A percentile compares a stretch with the other conserved stretches of the same genome.
Evolutionary conservation across 2,329 filamentous ascomycete species (phyloP).

Genomic region (Trichoderma endophyticum): DNA sequence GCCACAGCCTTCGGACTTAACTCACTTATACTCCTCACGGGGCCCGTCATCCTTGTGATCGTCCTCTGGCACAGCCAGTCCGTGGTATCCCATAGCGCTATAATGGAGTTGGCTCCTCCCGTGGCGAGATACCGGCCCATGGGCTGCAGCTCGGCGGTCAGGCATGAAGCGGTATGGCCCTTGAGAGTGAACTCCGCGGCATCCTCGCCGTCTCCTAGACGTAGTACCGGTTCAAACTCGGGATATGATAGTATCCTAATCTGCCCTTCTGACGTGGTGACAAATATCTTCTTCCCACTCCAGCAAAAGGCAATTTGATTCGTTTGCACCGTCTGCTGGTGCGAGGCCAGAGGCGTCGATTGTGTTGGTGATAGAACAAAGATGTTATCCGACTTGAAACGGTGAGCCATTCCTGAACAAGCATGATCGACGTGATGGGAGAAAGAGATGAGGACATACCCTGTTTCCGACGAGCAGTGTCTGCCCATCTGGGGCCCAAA

Average conservation of each 20-base stretch:
- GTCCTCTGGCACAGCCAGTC: slow-evolving; percentile 75
- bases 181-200: slow-evolving; percentile 58
- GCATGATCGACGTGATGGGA: background rate
- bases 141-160: slow-evolving; percentile 67
- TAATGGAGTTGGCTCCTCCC: slow-evolving; percentile 71
- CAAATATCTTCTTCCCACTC: slow-evolving; percentile 66
- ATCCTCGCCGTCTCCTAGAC: slow-evolving; percentile 45
- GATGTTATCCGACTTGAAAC: slow-evolving; percentile 56
- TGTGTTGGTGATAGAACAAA: slow-evolving; percentile 61
- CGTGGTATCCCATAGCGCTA: slow-evolving; percentile 73
- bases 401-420: background rate
- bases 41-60: slow-evolving; percentile 64
- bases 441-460: slow-evolving; percentile 41
- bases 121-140: slow-evolving; percentile 69
- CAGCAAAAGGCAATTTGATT: slow-evolving; percentile 75
- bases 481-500: slow-evolving; percentile 70
- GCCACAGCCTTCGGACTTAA: slow-evolving; percentile 15
- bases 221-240: slow-evolving; percentile 54
- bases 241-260: slow-evolving; percentile 69
- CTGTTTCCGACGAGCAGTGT: slow-evolving; percentile 71
- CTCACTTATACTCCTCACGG: slow-evolving; percentile 66
- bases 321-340: slow-evolving; percentile 62
- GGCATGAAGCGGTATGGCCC: slow-evolving; percentile 71
- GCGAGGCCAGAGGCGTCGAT: slow-evolving; percentile 52
- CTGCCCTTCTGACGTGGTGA: slow-evolving; percentile 68